A percentile compares a stretch with the other conserved stretches of the same genome.
Evolutionary conservation across 2,329 filamentous ascomycete genomes (phyloP).

Genomic region (Nakataea oryzae): DNA sequence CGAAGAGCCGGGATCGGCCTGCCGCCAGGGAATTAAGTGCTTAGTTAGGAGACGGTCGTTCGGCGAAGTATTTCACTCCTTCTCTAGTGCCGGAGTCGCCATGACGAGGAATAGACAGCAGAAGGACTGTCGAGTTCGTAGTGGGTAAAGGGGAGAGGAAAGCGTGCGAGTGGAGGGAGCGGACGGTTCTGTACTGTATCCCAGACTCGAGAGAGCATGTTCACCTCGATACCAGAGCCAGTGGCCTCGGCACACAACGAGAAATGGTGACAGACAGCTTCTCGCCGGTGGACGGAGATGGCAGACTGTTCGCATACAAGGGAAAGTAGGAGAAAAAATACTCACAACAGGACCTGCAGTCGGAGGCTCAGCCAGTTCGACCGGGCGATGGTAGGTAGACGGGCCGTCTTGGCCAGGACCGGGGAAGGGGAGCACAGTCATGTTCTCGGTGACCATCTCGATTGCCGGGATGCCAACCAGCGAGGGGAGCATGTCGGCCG

Average conservation of each 20-base stretch:
- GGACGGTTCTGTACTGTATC: too few species aligned
- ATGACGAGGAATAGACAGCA: neutral
- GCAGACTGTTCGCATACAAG: neutral
- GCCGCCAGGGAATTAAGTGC: neutral
- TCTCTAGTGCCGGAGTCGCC: too few species aligned
- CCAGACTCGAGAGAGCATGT: neutral
- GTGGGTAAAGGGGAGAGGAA: neutral
- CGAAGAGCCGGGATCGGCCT: neutral
- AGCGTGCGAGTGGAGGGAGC: neutral
- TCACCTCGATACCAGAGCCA: neutral
- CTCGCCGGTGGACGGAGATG: neutral
- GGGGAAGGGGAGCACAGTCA: slow-evolving; percentile 36
- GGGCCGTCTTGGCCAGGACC: slow-evolving; percentile 5
- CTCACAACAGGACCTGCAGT: too few species aligned
- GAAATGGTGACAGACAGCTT: neutral
- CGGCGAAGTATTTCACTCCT: neutral
- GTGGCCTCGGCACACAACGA: neutral
- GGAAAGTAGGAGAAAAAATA: neutral
- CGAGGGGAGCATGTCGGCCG: slow-evolving; percentile 40
- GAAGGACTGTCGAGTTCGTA: too few species aligned
- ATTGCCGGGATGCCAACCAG: slow-evolving; percentile 30
- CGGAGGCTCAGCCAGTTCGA: neutral
- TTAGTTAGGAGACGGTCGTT: neutral
- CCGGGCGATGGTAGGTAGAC: neutral
- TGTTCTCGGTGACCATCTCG: slow-evolving; percentile 26